Evolutionary conservation across 768 basidiomycete species (phyloP).

Genomic region (Tylopilus vinaceipallidus): DNA sequence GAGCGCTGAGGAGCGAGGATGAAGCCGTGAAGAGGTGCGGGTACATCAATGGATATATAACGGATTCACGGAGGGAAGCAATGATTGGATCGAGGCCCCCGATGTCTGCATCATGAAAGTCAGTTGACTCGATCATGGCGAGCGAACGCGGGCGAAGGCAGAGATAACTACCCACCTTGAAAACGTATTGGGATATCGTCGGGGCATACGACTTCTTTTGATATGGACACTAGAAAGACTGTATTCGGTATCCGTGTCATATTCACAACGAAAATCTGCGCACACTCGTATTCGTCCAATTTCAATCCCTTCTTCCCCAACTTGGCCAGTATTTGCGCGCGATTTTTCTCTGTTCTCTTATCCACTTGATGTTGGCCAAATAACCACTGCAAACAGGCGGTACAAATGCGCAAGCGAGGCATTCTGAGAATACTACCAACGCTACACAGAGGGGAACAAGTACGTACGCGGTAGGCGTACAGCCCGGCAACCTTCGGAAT

Average conservation of each 20-base stretch:
- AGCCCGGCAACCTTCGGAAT: constrained; percentile 67
- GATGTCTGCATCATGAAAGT: constrained; percentile 53
- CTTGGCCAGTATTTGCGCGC: constrained; percentile 65
- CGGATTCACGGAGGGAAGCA: constrained; percentile 85
- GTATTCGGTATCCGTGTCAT: neutral
- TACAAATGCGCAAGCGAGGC: neutral
- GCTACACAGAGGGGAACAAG: neutral
- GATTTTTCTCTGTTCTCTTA: constrained; percentile 65
- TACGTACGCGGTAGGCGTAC: constrained; percentile 68
- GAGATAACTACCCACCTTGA: constrained; percentile 46
- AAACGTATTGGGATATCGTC: constrained; percentile 83
- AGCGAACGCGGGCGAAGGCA: neutral
- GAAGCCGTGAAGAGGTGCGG: constrained; percentile 83
- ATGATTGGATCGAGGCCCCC: constrained; percentile 93
- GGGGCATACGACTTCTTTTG: constrained; percentile 90
- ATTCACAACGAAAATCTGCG: constrained; percentile 23
- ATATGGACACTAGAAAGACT: constrained; percentile 62
- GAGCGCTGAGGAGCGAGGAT: constrained; percentile 82
- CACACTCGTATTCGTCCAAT: constrained; percentile 90
- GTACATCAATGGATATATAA: constrained; percentile 92
- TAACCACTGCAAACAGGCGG: constrained; percentile 52
- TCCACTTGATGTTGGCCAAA: constrained; percentile 51
- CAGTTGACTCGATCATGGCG: neutral
- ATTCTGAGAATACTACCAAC: neutral
- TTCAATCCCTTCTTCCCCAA: constrained; percentile 71